Conservation (phyloP, 441 rosid species). For the Euphorbia corollata region DNA sequence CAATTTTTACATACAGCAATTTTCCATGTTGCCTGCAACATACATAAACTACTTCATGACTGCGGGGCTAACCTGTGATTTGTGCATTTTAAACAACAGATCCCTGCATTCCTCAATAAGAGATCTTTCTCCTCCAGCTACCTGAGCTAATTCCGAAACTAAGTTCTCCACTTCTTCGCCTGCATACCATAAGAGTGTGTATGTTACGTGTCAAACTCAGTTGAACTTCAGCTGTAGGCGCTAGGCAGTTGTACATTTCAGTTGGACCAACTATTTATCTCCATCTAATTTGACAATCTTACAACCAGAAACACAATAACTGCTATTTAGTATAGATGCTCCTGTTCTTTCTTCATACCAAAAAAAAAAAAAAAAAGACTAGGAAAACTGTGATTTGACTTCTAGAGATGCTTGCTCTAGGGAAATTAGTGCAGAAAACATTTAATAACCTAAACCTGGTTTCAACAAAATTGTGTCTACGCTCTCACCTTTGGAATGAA, state of each 20-base stretch:
- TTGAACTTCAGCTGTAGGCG: too few relatives aligned
- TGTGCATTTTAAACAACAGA: conserved; percentile 33
- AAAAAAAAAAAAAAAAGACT: too few relatives aligned
- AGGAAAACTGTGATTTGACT: neutral
- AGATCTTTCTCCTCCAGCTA: conserved; percentile 46
- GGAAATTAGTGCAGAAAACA: neutral
- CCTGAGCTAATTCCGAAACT: conserved; percentile 59
- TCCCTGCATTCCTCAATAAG: conserved; percentile 58
- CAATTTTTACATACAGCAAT: too few relatives aligned
- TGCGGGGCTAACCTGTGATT: conserved; percentile 43
- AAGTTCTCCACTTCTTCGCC: conserved; percentile 57
- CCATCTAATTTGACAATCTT: neutral
- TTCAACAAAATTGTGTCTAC: neutral
- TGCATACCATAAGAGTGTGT: conserved; percentile 25
- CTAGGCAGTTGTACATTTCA: neutral
- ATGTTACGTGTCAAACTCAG: too few relatives aligned
- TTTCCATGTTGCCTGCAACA: neutral
- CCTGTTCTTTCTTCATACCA: too few relatives aligned
- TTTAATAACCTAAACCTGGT: neutral
- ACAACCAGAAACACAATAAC: neutral
- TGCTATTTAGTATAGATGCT: too few relatives aligned
- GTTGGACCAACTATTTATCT: neutral
- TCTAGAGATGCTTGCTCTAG: neutral
- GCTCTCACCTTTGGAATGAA: conserved; percentile 53
- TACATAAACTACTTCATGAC: neutral